Base-by-base conservation (phyloP, 805 yeast species). In the Saccharomycopsis guyanensis region DNA sequence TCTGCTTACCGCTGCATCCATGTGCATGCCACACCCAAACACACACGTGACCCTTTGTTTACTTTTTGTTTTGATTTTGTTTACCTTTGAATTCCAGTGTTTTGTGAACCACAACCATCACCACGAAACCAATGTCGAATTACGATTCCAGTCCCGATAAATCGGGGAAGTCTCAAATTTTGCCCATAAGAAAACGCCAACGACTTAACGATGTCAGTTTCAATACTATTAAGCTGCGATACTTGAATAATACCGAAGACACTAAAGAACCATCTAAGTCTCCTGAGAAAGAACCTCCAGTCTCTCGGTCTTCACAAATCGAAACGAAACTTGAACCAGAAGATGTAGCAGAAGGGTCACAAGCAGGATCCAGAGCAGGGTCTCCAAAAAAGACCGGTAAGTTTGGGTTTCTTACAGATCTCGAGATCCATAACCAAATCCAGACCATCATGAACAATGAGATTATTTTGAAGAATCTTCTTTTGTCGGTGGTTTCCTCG, bases 381-480 rank as follows among this genome's bases (percentile, higher is more conserved):
- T 33, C 37, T 5, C 37, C 37, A 6, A 8, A 10, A 12, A 33
- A 33, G 10, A 18, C 6, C 20, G 32, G 32, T 27, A 43, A 38
- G 29, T 36, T 49, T 27, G 34, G 38, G n/a, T 40, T 38, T 23
- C 31, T 49, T n/a, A 49, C 52, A 5, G 50, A 49, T 31, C 31
- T 49, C 24, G 52, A 49, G 25, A 38, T 49, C 31, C 40, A 36
- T 27, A 31, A 24, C 19, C 38, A 45, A 22, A 49, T 49, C 16
- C 42, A 49, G 19, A 23, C 50, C 6, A 45, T 49, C 20, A 20
- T 33, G 36, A 49, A 49, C 32, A 45, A 49, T 29, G 50, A 52
- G 15, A 31, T 45, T 15, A 33, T 49, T 13, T 24, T 49, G 24
- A 49, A 49, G 29, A 49, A 46, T 23, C 38, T 49, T 13, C 46